Conservation (phyloP, 805 yeast species). For the Teunomyces tritomae region DNA sequence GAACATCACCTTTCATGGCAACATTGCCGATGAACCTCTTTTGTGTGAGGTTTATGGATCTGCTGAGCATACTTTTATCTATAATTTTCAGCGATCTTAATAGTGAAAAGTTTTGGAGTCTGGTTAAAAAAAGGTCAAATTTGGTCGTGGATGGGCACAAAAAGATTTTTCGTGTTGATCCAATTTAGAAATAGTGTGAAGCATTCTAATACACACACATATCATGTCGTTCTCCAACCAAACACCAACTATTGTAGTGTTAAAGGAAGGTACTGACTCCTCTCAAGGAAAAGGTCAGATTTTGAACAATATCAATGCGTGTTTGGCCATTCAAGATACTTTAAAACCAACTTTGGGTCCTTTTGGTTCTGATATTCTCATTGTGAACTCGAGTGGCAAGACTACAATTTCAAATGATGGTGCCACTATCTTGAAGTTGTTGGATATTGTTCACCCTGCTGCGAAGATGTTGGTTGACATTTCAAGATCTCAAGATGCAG, state of each 20-base stretch:
- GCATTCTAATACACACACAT: not conserved
- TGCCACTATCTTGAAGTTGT: constrained; percentile 86
- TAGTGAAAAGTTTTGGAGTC: not conserved
- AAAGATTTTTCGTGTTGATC: constrained; percentile 5
- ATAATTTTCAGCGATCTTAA: not conserved
- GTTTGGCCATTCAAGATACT: constrained; percentile 95
- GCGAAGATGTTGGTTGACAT: constrained; percentile 94
- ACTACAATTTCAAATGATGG: constrained; percentile 98
- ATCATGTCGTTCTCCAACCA: constrained; percentile 85
- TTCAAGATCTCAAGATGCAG: constrained; percentile 95
- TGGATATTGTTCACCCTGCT: constrained; percentile 98
- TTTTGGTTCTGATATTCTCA: constrained; percentile 90
- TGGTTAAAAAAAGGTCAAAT: constrained; percentile 5
- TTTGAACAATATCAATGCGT: constrained; percentile 92
- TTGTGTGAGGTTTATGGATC: constrained; percentile 1
- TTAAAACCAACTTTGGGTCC: constrained; percentile 95
- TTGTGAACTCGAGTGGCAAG: constrained; percentile 77
- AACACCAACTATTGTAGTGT: constrained; percentile 96
- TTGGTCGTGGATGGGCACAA: constrained; percentile 8
- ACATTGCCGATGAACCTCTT: constrained; percentile 3
- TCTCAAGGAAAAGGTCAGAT: constrained; percentile 97
- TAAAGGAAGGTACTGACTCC: constrained; percentile 96
- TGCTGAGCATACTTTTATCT: not conserved
- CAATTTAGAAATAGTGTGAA: constrained; percentile 1
- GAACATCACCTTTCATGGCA: constrained; percentile 32